Base-by-base conservation (phyloP, 495 filamentous ascomycete genomes). In the Penicillium ochrochloron region DNA sequence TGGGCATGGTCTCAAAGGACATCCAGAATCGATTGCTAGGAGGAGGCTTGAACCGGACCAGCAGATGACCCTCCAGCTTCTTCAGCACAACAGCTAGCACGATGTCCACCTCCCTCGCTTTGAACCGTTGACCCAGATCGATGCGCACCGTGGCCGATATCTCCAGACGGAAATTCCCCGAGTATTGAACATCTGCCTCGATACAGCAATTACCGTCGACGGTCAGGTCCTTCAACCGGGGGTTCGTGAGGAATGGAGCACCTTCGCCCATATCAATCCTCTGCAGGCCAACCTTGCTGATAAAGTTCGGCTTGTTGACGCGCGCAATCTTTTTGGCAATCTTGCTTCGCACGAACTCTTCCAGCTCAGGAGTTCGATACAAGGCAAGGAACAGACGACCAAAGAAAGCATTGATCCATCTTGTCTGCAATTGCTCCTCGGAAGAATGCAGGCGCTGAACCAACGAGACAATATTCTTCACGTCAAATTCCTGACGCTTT, bases 11-110 rank as follows among this genome's bases (percentile, higher is more conserved):
- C 71, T 96, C 90, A 67, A 99, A 99, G 15, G 94, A 88, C 67
- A 98, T 86, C 95, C 95, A 99, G 42, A 97, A 73, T 29, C 95
- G 88, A 74, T 98, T 98, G 76, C 92, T 97, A 0, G 95, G 95
- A 35, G 95, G 92, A 25, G 95, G 94, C 73, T 99, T 99, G 75
- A 97, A 89, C 60, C 90, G 89, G 60, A 97, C 80, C 61, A 96
- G 76, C 60, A 89, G 73, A 72, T 97, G 94, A 3, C 94, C 95
- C 69, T 95, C 89, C 11, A 98, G 77, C 66, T 89, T 92, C 72
- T 91, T 94, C 60, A 97, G 71, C 5, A 96, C 89, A 4, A 93
- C 90, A 7, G 94, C 93, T 37, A 99, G 85, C 37, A 97, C 83
- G 44, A 99, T 83, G 63, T 93, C 91, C 44, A 98, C 93, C 71